Evolutionary conservation across 805 yeast species (phyloP), one percentile per base, ranked within the genome.

Genomic region (Gaillardinia entomophila): DNA sequence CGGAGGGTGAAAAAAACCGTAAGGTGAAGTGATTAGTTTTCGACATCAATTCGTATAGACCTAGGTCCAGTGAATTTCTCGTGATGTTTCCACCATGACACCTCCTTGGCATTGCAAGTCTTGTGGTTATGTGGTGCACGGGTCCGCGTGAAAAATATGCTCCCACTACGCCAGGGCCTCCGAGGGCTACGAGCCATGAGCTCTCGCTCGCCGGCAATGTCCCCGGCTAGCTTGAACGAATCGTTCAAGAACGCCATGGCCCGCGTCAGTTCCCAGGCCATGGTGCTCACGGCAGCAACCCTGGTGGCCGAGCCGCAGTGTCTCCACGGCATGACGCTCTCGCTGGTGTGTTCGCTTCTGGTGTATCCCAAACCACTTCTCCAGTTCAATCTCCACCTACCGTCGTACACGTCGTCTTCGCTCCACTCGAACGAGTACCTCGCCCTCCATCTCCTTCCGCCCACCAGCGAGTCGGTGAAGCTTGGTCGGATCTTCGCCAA

Each of bases 321-420:
- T 15, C 57, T 68, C 24, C 82, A 72, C 56, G 97, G 97, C 0
- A 76, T 85, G 66, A 87, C 97, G 0, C 63, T 90, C 2, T 83
- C 96, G 2, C 86, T 96, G 1, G 85, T 88, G 27, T 75, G 86
- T 10, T 88, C 97, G 1, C 60, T 90, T 11, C 79, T 95, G 1
- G 73, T 88, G 18, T 66, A 71, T 30, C 96, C 96, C 0, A 67
- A 66, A 11, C 94, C 96, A 1, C 57, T 89, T 33, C 49, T 90
- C 1, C 92, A 86, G 47, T 89, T 90, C 63, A 90, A 90, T 53
- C 62, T 90, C 24, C 95, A 85, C 55, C 62, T 79, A 11, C 97
- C 97, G 0, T 85, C 96, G 4, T 70, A 79, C 20, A 89, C 97
- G 0, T 80, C 95, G 0, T 61, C 65, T 5, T 62, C 75, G 8